phyloP scores from a whole-genome alignment of 2,329 filamentous ascomycete genomes.

The Cladosporium velox region DNA sequence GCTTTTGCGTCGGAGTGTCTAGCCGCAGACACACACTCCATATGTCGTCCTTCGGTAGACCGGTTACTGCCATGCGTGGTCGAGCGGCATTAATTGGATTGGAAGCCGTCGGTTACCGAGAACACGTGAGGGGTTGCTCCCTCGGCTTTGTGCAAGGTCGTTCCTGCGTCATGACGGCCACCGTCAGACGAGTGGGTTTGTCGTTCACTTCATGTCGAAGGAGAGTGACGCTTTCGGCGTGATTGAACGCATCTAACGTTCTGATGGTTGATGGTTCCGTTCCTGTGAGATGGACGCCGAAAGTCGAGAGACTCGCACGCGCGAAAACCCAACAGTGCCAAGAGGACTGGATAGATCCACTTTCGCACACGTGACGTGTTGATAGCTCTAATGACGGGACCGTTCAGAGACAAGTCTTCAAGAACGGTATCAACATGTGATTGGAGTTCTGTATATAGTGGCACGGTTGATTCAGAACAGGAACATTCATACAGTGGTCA shows the following conservation, averaged over 20 bases:
- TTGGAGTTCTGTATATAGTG: neutral
- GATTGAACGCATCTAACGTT: neutral
- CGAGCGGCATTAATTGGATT: conserved; percentile 8
- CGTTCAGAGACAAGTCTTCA: neutral
- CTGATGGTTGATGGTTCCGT: neutral
- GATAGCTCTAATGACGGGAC: neutral
- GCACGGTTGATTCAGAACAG: neutral
- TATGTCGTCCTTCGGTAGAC: neutral
- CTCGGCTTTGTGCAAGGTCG: conserved; percentile 6
- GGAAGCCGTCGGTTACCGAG: conserved; percentile 16
- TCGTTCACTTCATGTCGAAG: neutral
- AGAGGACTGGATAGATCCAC: conserved; percentile 1
- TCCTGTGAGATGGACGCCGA: neutral
- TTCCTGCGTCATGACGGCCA: conserved; percentile 6
- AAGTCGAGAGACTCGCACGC: neutral
- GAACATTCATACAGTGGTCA: neutral
- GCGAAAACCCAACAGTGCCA: neutral
- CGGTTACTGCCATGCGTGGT: neutral
- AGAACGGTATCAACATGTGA: neutral
- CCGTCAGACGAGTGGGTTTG: neutral
- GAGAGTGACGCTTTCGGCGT: neutral
- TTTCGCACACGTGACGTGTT: conserved; percentile 9
- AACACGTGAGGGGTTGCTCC: conserved; percentile 13
- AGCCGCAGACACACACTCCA: neutral
- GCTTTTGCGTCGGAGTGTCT: neutral